Conservation (phyloP, 129 eudicot genomes). For the Deinandra increscens region DNA sequence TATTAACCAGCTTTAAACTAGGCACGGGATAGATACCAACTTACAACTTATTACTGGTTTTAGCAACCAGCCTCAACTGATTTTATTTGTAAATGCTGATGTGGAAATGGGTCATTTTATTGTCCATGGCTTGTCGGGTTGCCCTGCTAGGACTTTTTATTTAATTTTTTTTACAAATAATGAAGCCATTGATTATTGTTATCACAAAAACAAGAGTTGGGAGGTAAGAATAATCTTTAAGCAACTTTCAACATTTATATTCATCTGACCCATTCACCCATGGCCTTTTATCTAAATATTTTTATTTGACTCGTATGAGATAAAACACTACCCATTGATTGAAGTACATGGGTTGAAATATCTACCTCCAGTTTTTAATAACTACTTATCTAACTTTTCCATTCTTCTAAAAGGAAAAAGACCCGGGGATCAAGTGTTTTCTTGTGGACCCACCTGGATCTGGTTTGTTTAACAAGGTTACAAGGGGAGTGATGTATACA, state of each 20-base stretch:
- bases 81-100: neutral
- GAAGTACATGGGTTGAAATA: neutral
- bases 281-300: neutral
- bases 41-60: neutral
- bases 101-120: neutral
- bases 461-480: conserved; percentile 89
- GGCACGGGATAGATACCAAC: neutral
- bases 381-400: conserved; percentile 1
- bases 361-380: neutral
- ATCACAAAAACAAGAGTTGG: neutral
- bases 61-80: neutral
- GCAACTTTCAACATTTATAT: neutral
- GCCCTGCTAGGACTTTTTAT: neutral
- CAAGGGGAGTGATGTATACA: conserved; percentile 98
- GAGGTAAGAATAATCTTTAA: neutral
- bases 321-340: neutral
- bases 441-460: conserved; percentile 98
- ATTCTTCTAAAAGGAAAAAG: conserved; percentile 54
- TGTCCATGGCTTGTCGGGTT: neutral
- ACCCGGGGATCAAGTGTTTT: conserved; percentile 69
- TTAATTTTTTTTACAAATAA: neutral
- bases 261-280: neutral
- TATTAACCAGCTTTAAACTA: neutral
- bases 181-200: neutral
- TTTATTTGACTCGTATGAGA: neutral